These are phyloP conservation scores for Rhodotorula sp. DNA, from an alignment of 1,284 basidiomycete species.

Conservation along the genomic window DNA sequence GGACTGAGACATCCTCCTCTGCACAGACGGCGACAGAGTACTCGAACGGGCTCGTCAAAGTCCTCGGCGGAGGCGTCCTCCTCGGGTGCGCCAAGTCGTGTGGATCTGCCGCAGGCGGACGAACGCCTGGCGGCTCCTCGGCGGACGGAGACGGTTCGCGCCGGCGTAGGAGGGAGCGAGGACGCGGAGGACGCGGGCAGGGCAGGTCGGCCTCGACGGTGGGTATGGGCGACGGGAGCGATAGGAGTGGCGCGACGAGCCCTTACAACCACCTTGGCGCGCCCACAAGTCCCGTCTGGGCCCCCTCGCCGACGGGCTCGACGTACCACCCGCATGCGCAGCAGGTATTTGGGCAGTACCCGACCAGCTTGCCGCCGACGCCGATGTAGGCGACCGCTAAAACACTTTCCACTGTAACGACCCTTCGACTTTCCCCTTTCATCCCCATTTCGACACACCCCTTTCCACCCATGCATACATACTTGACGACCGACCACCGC, in stretches of 20 bases:
- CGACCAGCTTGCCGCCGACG: too few species aligned
- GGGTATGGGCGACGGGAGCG: not conserved
- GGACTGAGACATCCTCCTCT: conserved; percentile 22
- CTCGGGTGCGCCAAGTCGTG: conserved; percentile 37
- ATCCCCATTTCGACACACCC: too few species aligned
- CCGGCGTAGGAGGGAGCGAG: conserved; percentile 21
- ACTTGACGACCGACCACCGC: too few species aligned
- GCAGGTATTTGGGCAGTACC: too few species aligned
- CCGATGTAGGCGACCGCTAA: too few species aligned
- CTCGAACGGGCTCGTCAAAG: conserved; percentile 46
- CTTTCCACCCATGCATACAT: too few species aligned
- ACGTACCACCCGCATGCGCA: not conserved
- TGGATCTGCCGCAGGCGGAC: not conserved
- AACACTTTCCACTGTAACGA: too few species aligned
- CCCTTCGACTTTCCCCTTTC: too few species aligned
- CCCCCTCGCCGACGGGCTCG: conserved; percentile 2
- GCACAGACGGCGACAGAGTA: conserved; percentile 43
- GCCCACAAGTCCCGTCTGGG: not conserved
- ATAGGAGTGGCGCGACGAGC: not conserved
- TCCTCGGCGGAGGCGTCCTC: conserved; percentile 47
- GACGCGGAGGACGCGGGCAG: conserved; percentile 8
- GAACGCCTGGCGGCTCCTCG: not conserved
- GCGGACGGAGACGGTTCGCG: conserved; percentile 8
- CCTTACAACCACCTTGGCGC: not conserved
- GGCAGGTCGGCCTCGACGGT: too few species aligned